Evolutionary conservation across 2,329 filamentous ascomycete species (phyloP), one percentile per base, ranked within the genome.

Genomic region (Ophiostoma ips): DNA sequence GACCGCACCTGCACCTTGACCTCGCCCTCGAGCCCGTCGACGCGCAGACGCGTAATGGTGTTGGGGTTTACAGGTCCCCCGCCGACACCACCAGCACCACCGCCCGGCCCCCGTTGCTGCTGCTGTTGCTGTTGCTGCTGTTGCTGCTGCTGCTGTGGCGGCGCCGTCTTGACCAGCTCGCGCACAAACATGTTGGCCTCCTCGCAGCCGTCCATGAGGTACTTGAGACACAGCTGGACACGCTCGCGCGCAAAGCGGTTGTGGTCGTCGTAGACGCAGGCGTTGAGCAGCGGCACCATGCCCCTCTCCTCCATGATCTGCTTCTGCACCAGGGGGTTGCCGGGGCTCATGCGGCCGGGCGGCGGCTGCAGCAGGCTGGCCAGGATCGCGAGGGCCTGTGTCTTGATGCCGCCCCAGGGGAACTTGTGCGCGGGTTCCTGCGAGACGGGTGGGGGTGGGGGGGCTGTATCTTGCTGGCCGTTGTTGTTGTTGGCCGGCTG

Each of bases 221-320:
- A 94, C 62, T 90, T 89, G n/a, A 94, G 73, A 57, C 85, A 89
- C 62, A 94, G 81, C 46, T 89, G 87, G 3, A 87, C 86, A 56
- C 89, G 85, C 64, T 96, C 90, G 59, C 90, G 87, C 55, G 94
- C 89, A 62, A 90, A 95, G 0, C 88, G 87, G 61, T 95, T 95
- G 66, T 94, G 81, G 58, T 90, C 87, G 61, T 96, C 90, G 62
- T 92, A 92, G 31, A 81, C 77, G 59, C 88, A 95, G 65, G 88
- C 95, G 60, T 88, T 88, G 15, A 95, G 76, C 18, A 96, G 75
- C 0, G 86, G 82, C 57, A 94, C 85, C 40, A 96, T 84, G 38
- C 90, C 90, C 56, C 87, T 85, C 58, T 90, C 79, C 46, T 81
- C 76, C 41, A 94, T 78, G 55, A 96, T 86, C 63, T 95, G 90